A percentile compares a stretch with the other conserved stretches of the same genome.
Conservation (phyloP, 2,329 filamentous ascomycete species). For the Madurella mycetomatis region DNA sequence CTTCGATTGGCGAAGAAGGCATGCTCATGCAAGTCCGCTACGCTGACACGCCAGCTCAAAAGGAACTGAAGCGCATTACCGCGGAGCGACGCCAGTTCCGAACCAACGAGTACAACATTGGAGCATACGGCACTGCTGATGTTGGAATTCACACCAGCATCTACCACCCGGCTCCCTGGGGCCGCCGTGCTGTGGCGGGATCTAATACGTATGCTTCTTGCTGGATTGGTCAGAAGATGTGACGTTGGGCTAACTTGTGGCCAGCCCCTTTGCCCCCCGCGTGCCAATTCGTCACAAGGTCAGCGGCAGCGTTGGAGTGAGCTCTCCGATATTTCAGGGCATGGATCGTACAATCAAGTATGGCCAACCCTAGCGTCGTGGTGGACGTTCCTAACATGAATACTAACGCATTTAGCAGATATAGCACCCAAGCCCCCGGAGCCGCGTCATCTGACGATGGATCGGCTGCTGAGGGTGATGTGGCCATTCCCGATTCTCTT, state of each 20-base stretch:
- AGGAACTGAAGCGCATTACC: constrained; percentile 92
- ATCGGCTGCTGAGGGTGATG: constrained; percentile 49
- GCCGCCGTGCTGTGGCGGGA: constrained; percentile 29
- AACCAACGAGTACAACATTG: constrained; percentile 87
- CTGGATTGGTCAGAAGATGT: not conserved
- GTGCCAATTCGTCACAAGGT: constrained; percentile 17
- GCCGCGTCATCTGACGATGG: constrained; percentile 43
- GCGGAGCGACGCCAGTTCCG: constrained; percentile 93
- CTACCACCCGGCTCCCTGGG: constrained; percentile 38
- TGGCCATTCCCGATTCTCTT: constrained; percentile 46
- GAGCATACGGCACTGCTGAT: constrained; percentile 60
- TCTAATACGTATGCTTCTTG: constrained; percentile 23
- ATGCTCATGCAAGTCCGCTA: constrained; percentile 91
- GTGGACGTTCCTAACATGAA: not conserved
- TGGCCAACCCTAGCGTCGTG: constrained; percentile 6
- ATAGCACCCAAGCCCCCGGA: constrained; percentile 37
- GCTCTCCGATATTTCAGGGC: constrained; percentile 14
- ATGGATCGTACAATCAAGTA: constrained; percentile 23
- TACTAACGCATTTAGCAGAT: constrained; percentile 31
- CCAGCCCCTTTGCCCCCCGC: constrained; percentile 24
- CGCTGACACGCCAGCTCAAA: constrained; percentile 93
- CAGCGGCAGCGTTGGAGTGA: constrained; percentile 11
- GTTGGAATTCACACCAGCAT: constrained; percentile 53
- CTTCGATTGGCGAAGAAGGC: constrained; percentile 69
- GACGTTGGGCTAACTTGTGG: constrained; percentile 4